Evolutionary conservation across 495 filamentous ascomycete species (phyloP), one percentile per base, ranked within the genome.

Genomic region (Penicillium simplicissimum): DNA sequence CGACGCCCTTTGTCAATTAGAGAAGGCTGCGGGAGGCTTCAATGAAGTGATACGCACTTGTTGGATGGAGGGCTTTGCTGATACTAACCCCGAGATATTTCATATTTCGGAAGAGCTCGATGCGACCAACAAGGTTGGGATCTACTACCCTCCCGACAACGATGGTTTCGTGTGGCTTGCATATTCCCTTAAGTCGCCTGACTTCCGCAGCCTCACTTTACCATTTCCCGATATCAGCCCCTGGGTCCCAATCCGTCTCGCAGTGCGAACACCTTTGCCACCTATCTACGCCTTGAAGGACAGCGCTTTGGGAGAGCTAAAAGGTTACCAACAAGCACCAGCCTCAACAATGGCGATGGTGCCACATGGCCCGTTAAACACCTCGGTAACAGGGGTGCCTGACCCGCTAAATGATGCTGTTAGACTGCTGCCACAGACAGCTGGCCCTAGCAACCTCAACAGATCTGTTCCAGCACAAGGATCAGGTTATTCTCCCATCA

Each of bases 21-120:
- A 25, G 37, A 23, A 9, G 1, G 2, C 4, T 11, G 4, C 2
- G 0, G 53, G 37, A 0, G 53, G 37, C 14, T 25, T 21, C 15
- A 59, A 59, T 33, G 19, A 3, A 19, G 21, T 43, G 14, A 7
- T 35, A 2, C 35, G 67, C 53, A 71, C 72, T 52, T 72, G 72
- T 38, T 81, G 71, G 67, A 64, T 79, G 34, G 70, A 75, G 57
- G 72, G 75, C 7, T 80, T 70, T 62, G 43, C 58, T 42, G 71
- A 80, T 51, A 73, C 70, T 5, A 70, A 73, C 38, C 17, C 48
- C n/a, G 53, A 55, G 19, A 36, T 82, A 8, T 65, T 70, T n/a
- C 49, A 58, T 0, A 55, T 77, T 45, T 62, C 68, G 13, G 59
- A 76, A 15, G 35, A 60, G 1, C 68, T 83, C 10, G 63, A 57